A percentile compares a stretch with the other conserved stretches of the same genome.
These are phyloP conservation scores for Betula pendula DNA, from an alignment of 306 rosid genomes.

Conservation along the genomic window DNA sequence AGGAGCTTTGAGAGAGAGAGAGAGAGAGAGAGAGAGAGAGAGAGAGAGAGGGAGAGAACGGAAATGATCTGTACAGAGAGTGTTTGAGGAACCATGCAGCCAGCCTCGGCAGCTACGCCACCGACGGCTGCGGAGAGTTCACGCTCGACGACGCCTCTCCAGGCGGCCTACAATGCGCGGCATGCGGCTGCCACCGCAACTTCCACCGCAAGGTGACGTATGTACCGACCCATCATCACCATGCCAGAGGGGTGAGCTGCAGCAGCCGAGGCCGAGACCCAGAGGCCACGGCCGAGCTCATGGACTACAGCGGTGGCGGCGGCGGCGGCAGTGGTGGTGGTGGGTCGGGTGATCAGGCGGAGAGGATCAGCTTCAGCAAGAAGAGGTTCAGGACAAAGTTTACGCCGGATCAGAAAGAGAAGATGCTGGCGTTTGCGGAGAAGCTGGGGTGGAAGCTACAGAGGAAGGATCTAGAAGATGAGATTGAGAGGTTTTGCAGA, in stretches of 20 bases:
- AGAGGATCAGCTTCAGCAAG: conserved; percentile 36
- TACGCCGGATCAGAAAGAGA: conserved; percentile 75
- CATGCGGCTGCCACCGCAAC: conserved; percentile 88
- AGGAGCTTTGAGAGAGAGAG: not conserved
- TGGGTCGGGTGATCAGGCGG: conserved; percentile 26
- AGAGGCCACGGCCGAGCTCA: conserved; percentile 16
- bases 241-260: conserved; percentile 25
- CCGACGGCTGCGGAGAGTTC: conserved; percentile 93
- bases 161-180: conserved; percentile 57
- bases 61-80: conserved; percentile 56
- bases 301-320: conserved; percentile 39
- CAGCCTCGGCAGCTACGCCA: conserved; percentile 87
- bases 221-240: conserved; percentile 1
- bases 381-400: conserved; percentile 77
- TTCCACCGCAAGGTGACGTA: conserved; percentile 71
- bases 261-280: conserved; percentile 24
- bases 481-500: conserved; percentile 69
- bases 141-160: conserved; percentile 44
- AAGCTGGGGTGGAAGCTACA: conserved; percentile 83
- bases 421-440: conserved; percentile 86
- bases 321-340: conserved; percentile 11
- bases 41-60: conserved; percentile 40
- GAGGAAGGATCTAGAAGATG: conserved; percentile 71
- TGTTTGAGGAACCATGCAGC: conserved; percentile 93
- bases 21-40: not conserved